Evolutionary conservation across 805 yeast genomes (phyloP), one percentile per base, ranked within the genome.

Genomic region (Saccharomycopsis fibuligera): DNA sequence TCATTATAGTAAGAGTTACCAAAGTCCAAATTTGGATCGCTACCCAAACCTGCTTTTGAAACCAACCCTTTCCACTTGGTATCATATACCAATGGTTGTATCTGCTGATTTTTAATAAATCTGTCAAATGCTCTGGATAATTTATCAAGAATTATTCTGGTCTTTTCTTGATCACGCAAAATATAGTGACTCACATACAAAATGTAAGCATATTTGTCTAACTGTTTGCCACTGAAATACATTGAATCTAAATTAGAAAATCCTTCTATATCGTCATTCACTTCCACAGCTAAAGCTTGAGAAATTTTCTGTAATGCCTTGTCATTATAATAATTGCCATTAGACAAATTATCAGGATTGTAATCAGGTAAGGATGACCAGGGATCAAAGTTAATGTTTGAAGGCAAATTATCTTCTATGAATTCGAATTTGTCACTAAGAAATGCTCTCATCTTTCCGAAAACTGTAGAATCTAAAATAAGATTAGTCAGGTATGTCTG

Each of bases 171-270:
- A 60, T 90, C 84, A 17, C 76, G 62, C 40, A 91, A 63, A 17
- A 91, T 72, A 53, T 72, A 80, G 47, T 83, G 80, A 35, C 83
- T 79, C 9, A 81, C 86, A 54, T 84, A 84, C 12, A 88, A 70
- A 45, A 93, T 75, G 72, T 85, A 84, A 0, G 98, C 96, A 65
- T 86, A 93, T 66, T 90, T 93, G 56, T 89, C 96, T 44, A 90
- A 68, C 24, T 79, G 73, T 62, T 93, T 91, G 10, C 98, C 99
- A 2, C 95, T 76, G 19, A 86, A 80, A 66, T 91, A 91, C 86
- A 90, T 90, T 0, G 96, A 87, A 54, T 87, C 87, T 9, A 82
- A 68, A 58, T 83, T 68, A n/a, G 83, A 74, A 63, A 73, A 75
- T 16, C 72, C 74, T 3, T 66, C 65, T 31, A 83, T 73, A 53